These are phyloP conservation scores for Geotrichum australiense DNA, from an alignment of 1,139 yeast species.

Conservation along the genomic window DNA sequence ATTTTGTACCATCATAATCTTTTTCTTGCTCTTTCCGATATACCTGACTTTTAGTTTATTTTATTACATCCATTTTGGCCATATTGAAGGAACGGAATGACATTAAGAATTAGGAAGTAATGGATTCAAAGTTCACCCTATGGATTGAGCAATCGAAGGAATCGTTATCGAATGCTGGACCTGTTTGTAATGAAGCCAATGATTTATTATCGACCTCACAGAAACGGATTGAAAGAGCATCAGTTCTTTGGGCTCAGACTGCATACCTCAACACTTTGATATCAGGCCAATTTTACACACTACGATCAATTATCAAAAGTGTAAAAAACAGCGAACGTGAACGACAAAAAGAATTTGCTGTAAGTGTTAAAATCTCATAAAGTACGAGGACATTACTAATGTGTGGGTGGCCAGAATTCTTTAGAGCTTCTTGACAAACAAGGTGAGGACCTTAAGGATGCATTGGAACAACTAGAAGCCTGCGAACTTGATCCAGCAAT, in stretches of 20 bases:
- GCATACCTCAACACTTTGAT: constrained; percentile 30
- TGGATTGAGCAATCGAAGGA: constrained; percentile 33
- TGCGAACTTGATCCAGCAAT: constrained; percentile 31
- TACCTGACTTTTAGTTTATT: too few relatives aligned
- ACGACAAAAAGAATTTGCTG: constrained; percentile 22
- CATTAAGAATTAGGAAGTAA: not conserved
- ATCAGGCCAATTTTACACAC: constrained; percentile 28
- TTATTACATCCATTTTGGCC: constrained; percentile 3
- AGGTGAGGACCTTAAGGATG: constrained; percentile 31
- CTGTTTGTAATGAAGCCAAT: constrained; percentile 35
- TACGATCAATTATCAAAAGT: constrained; percentile 21
- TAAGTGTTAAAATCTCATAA: too few relatives aligned
- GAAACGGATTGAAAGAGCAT: constrained; percentile 30
- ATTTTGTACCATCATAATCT: too few relatives aligned
- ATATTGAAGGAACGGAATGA: too few relatives aligned
- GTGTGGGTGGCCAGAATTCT: constrained; percentile 19
- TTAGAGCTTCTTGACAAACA: constrained; percentile 26
- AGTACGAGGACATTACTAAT: constrained; percentile 14
- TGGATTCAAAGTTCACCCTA: constrained; percentile 13
- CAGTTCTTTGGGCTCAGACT: constrained; percentile 33
- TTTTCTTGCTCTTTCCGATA: too few relatives aligned
- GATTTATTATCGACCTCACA: constrained; percentile 27
- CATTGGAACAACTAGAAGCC: constrained; percentile 31
- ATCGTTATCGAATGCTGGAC: constrained; percentile 34
- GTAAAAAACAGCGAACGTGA: constrained; percentile 19